phyloP scores from a whole-genome alignment of 805 yeast genomes.

The Blastobotrys mokoenaii region DNA sequence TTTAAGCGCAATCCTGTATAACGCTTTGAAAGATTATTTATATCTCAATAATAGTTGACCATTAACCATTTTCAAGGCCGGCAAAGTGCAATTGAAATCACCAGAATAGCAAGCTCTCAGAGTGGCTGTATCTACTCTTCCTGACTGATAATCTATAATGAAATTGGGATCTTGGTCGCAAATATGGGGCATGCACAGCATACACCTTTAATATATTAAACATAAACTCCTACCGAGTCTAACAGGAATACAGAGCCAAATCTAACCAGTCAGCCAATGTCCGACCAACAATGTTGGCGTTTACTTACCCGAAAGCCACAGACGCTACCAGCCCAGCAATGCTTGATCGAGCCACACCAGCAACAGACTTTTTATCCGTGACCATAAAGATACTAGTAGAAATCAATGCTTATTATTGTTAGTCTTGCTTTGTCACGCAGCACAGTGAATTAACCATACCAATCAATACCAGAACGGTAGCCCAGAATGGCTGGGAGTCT shows the following conservation, averaged over 20 bases:
- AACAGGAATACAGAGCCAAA: constrained; percentile 35
- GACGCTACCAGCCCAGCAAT: constrained; percentile 28
- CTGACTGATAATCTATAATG: background rate
- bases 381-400: constrained; percentile 18
- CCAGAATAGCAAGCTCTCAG: too few species aligned
- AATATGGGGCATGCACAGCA: too few species aligned
- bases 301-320: constrained; percentile 29
- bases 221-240: constrained; percentile 40
- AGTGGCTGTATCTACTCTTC: too few species aligned
- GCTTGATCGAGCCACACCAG: constrained; percentile 19
- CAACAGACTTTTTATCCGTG: constrained; percentile 10
- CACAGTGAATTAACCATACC: constrained; percentile 6
- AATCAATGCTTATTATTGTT: constrained; percentile 15
- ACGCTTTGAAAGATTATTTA: too few species aligned
- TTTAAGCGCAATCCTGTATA: too few species aligned
- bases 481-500: constrained; percentile 18
- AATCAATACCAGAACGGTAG: constrained; percentile 11
- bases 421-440: background rate
- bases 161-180: too few species aligned
- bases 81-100: too few species aligned
- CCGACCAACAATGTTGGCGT: background rate
- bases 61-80: too few species aligned
- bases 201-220: constrained; percentile 16
- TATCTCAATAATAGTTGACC: too few species aligned
- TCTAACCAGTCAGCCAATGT: constrained; percentile 11